Conservation (phyloP, 2,329 filamentous ascomycete species). For the Aspergillus ochraceus region DNA sequence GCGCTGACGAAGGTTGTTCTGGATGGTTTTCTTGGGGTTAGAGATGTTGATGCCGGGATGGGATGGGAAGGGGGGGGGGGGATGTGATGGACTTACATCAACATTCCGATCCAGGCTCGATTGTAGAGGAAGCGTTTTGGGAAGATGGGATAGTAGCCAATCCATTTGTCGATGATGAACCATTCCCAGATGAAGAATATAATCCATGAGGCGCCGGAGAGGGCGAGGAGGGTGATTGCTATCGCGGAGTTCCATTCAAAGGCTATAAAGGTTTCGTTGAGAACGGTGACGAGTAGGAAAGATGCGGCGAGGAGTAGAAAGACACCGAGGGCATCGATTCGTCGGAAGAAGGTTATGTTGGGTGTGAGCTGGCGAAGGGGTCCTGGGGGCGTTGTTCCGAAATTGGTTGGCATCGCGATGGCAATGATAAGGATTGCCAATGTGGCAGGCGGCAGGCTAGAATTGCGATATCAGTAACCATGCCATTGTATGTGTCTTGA, state of each 20-base stretch:
- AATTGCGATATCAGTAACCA: not conserved
- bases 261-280: conserved; percentile 1
- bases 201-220: not conserved
- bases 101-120: conserved; percentile 3
- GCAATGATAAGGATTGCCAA: not conserved
- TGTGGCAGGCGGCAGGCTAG: not conserved
- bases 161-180: not conserved
- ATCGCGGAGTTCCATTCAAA: conserved; percentile 1
- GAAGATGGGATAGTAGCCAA: not conserved
- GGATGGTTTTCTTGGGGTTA: not conserved
- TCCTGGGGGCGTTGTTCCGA: not conserved
- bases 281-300: not conserved
- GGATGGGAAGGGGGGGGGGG: too few relatives aligned
- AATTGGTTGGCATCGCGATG: not conserved
- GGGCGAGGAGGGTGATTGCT: not conserved
- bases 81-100: not conserved
- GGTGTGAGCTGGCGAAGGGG: conserved; percentile 1
- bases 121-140: conserved; percentile 3
- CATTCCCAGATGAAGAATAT: conserved; percentile 7
- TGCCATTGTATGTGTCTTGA: not conserved
- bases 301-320: not conserved
- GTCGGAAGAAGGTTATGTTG: not conserved
- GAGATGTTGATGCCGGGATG: too few relatives aligned
- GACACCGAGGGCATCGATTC: not conserved
- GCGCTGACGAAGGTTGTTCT: conserved; percentile 5